Evolutionary conservation across 805 yeast genomes (phyloP), one percentile per base, ranked within the genome.

Genomic region (Schwanniomyces vanrijiae): DNA sequence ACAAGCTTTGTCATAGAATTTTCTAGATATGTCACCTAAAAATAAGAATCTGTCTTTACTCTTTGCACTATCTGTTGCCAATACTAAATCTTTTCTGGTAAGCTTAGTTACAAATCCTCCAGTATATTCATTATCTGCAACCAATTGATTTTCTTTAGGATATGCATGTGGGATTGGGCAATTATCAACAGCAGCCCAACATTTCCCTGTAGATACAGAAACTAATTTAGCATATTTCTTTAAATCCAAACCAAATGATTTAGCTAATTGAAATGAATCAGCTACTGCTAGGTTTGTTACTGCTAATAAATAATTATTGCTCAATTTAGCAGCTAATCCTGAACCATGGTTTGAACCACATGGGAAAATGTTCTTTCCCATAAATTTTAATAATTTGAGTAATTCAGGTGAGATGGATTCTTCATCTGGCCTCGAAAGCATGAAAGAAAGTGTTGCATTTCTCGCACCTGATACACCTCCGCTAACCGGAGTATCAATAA

Each of bases 391-490:
- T 31, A 71, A 54, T 8, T 39, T 51, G 13, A 55, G 50, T 49
- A 78, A 69, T 0, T 48, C 37, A 1, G 71, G 69, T 2, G 68
- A 51, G 19, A 73, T 56, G 16, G 59, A 58, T 11, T 56, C 63
- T 10, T 58, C 59, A 31, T 55, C 48, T 9, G 60, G 53, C 40
- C 75, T 53, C 1, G 81, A 78, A 11, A 78, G 71, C 83, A 78
- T 78, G 55, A 78, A 78, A 2, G 81, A 73, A 39, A 78, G 64
- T 0, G 81, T 71, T 1, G 70, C 83, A 43, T 78, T 76, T 43
- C 73, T 57, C 5, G 83, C 83, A 1, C 83, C 83, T 0, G 73
- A 74, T 0, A 74, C 78, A 13, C 83, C 83, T 3, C 83, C 83
- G 8, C 81, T 75, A 1, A 78, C 83, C 0, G 83, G 83, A 8